Evolutionary conservation across 148 eudicot genomes (phyloP).

Genomic region (Dianthus caryophyllus): DNA sequence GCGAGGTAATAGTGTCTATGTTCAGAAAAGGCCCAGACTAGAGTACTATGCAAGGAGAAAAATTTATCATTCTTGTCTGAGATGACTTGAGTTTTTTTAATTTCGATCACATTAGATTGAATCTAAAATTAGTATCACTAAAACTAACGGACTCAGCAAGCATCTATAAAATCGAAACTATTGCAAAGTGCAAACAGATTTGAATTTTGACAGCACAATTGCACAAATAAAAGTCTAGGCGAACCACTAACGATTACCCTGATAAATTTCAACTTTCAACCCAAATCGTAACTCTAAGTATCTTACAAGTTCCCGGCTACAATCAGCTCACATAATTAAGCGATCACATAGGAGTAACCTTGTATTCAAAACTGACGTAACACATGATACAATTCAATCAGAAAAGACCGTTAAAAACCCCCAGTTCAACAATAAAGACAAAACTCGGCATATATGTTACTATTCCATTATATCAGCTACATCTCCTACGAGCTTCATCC

Average conservation of each 20-base stretch:
- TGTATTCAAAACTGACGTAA: too few species aligned
- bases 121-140: not conserved
- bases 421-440: not conserved
- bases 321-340: not conserved
- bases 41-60: too few species aligned
- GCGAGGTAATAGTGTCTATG: too few species aligned
- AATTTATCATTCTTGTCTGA: not conserved
- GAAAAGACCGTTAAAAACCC: not conserved
- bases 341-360: not conserved
- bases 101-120: not conserved
- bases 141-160: not conserved
- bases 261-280: not conserved
- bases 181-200: not conserved
- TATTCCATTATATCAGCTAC: not conserved
- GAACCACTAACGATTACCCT: not conserved
- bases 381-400: too few species aligned
- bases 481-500: not conserved
- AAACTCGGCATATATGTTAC: not conserved
- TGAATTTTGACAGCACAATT: not conserved
- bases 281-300: not conserved
- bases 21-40: too few species aligned
- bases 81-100: constrained; percentile 1
- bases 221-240: not conserved
- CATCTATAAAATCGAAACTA: not conserved
- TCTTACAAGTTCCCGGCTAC: not conserved